Evolutionary conservation across 371 early-diverging fungal genomes (phyloP), one percentile per base, ranked within the genome.

Genomic region (Nematocida sp.): DNA sequence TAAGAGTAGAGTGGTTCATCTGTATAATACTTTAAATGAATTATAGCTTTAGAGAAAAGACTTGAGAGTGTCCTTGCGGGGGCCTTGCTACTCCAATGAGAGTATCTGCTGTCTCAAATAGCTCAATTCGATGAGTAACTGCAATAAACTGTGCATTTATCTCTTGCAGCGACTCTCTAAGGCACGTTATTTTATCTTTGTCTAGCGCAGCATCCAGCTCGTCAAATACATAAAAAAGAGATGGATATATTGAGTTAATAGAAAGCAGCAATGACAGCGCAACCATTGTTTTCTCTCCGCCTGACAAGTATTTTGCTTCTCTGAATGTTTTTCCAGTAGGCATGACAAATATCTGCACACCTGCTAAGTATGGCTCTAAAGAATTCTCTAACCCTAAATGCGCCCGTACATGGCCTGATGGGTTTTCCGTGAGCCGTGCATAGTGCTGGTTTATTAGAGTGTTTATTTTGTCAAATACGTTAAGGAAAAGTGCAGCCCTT

Each of bases 151-250:
- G 99, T 52, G 66, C 23, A 18, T 66, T 55, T 45, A 89, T 88
- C 62, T 86, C 85, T 54, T 91, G 90, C 66, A 99, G 90, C 86
- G 94, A 97, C 50, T 89, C 89, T 0, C 94, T 93, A 47, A 99
- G 91, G 82, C 91, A 91, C 11, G 91, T 89, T 4, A 98, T 97
- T 85, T 99, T 98, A 67, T 92, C 90, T 86, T 94, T 94, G 86
- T 99, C 99, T 47, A 99, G 89, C 0, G 98, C 98, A 5, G 97
- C 95, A 88, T 99, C 99, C 5, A 99, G 93, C 88, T 99, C 99
- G 86, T 99, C 99, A 80, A 99, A 89, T 4, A 99, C 93, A 90
- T 97, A 96, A 90, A 99, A 98, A 1, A 97, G 97, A 7, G 97
- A 91, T 33, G 57, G 71, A 52, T 91, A 91, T 88, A 90, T 90